Evolutionary conservation across 208 protist species (phyloP).

Genomic region (Leishmania tarentolae): DNA sequence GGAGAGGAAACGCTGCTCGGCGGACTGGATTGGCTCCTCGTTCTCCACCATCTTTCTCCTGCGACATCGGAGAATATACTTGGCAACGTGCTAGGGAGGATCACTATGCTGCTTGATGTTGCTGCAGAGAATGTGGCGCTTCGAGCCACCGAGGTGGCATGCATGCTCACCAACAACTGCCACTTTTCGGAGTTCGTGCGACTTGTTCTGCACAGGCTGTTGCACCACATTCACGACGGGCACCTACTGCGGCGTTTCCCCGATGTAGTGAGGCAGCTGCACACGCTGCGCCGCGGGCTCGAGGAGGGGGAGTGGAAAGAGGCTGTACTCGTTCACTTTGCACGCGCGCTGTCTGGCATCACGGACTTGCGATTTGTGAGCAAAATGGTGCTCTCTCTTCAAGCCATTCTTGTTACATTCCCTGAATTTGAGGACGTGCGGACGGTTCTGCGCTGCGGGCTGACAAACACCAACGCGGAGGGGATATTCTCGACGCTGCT

Average conservation of each 20-base stretch:
- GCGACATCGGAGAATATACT: conserved; percentile 26
- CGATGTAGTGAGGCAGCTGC: conserved; percentile 52
- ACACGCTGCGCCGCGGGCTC: conserved; percentile 23
- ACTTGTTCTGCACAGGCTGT: conserved; percentile 23
- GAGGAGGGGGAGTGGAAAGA: neutral
- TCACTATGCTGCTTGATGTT: conserved; percentile 44
- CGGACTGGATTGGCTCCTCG: conserved; percentile 66
- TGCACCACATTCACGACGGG: conserved; percentile 13
- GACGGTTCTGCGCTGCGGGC: conserved; percentile 47
- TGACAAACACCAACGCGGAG: conserved; percentile 19
- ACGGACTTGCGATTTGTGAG: conserved; percentile 64
- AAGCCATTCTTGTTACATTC: conserved; percentile 86
- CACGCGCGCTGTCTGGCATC: conserved; percentile 18
- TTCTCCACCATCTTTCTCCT: conserved; percentile 38
- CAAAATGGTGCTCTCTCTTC: conserved; percentile 68
- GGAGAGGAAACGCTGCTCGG: conserved; percentile 54
- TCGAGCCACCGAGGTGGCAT: conserved; percentile 50
- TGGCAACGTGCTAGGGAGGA: conserved; percentile 26
- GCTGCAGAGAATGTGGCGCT: conserved; percentile 46
- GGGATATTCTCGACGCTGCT: conserved; percentile 72
- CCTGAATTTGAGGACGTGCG: conserved; percentile 88
- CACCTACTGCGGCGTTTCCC: conserved; percentile 45
- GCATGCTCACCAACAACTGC: conserved; percentile 38
- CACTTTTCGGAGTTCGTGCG: conserved; percentile 41
- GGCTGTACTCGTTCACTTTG: conserved; percentile 27